These are phyloP conservation scores for Alternaria metachromatica DNA, from an alignment of 2,329 filamentous ascomycete species.

Conservation along the genomic window DNA sequence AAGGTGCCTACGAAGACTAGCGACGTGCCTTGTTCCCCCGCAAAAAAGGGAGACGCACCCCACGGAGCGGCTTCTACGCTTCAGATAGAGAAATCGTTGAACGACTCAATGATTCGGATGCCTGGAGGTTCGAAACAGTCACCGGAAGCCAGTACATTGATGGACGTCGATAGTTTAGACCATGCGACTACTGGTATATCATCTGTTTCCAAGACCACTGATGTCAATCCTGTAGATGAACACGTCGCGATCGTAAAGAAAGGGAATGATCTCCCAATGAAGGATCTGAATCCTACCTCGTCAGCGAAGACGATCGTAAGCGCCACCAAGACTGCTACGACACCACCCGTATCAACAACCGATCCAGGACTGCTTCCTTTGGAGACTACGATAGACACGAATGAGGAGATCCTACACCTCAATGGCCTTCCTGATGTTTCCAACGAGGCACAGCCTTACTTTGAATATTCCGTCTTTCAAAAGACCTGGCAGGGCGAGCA, in stretches of 20 bases:
- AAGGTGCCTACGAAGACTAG: background rate
- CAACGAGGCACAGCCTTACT: conserved; percentile 25
- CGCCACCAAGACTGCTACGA: background rate
- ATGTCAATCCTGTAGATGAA: background rate
- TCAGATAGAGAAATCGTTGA: background rate
- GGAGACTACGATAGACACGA: background rate
- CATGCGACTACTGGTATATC: background rate
- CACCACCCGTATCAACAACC: background rate
- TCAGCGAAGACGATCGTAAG: background rate
- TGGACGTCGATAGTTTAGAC: background rate
- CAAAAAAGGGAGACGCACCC: background rate
- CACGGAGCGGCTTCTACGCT: background rate
- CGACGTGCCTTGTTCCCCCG: background rate
- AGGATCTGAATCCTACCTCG: background rate
- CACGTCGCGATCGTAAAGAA: background rate
- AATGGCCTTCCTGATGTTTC: background rate
- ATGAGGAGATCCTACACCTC: background rate
- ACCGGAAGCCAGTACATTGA: background rate
- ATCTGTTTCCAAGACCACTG: background rate
- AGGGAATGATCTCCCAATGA: background rate
- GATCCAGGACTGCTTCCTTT: background rate
- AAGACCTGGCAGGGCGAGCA: conserved; percentile 17
- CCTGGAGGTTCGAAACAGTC: background rate
- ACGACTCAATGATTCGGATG: background rate
- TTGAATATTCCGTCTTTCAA: conserved; percentile 32